These are phyloP conservation scores for Rhizopus stolonifer DNA, from an alignment of 371 early-diverging fungal species.

Conservation along the genomic window DNA sequence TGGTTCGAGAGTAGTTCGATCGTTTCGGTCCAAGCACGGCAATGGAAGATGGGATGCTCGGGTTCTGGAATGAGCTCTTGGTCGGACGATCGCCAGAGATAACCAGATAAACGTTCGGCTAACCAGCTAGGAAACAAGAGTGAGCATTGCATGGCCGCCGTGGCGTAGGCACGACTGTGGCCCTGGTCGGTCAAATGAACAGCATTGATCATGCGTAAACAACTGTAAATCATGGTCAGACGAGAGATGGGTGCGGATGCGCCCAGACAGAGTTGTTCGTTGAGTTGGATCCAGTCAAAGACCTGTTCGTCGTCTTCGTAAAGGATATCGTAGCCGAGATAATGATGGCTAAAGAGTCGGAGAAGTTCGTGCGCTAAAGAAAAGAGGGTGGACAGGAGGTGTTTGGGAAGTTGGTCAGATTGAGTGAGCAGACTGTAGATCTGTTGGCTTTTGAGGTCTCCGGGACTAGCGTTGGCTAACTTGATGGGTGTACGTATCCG, in stretches of 20 bases:
- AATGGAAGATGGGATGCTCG: constrained; percentile 18
- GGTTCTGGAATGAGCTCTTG: not conserved
- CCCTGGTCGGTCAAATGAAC: constrained; percentile 24
- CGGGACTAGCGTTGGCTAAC: constrained; percentile 20
- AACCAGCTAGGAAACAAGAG: constrained; percentile 18
- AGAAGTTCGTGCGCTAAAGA: constrained; percentile 21
- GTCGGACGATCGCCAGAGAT: constrained; percentile 32
- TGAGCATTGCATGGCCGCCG: constrained; percentile 40
- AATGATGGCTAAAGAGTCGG: constrained; percentile 34
- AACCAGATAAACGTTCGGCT: constrained; percentile 16
- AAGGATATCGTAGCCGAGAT: constrained; percentile 36
- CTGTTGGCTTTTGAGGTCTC: constrained; percentile 32
- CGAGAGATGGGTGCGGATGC: constrained; percentile 22
- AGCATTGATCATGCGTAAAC: constrained; percentile 41
- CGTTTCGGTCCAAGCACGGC: constrained; percentile 32
- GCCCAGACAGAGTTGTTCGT: constrained; percentile 37
- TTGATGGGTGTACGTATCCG: constrained; percentile 4
- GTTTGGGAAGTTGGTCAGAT: constrained; percentile 19
- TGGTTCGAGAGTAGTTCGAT: constrained; percentile 25
- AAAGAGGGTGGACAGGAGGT: not conserved
- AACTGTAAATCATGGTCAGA: constrained; percentile 28
- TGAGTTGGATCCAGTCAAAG: constrained; percentile 42
- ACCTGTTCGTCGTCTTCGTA: constrained; percentile 33
- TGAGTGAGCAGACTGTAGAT: constrained; percentile 28
- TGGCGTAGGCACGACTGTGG: constrained; percentile 43